A percentile compares a stretch with the other conserved stretches of the same genome.
These are phyloP conservation scores for Colletotrichum cordylinicola DNA, from an alignment of 2,329 filamentous ascomycete genomes.

Conservation along the genomic window DNA sequence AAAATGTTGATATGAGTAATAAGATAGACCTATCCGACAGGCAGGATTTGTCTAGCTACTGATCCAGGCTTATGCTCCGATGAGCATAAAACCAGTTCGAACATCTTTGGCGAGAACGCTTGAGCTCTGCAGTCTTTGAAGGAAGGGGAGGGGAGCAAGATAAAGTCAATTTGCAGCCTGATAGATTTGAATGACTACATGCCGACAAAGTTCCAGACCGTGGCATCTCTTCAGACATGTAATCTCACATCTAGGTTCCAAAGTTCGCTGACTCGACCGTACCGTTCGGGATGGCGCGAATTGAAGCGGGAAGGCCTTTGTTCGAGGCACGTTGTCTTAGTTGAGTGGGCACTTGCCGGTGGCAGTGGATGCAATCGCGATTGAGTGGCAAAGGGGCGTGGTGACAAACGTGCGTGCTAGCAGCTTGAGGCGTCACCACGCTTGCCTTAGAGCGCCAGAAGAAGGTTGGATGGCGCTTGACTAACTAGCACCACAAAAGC, in stretches of 20 bases:
- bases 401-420: neutral
- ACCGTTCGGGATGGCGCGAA: neutral
- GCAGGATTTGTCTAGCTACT: neutral
- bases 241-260: neutral
- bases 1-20: neutral
- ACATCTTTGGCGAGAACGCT: accelerated
- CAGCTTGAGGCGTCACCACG: neutral
- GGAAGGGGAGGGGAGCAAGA: neutral
- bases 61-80: neutral
- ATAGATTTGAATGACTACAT: neutral
- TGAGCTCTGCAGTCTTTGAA: neutral
- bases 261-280: neutral
- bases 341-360: neutral
- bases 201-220: neutral
- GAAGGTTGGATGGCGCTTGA: neutral
- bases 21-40: neutral
- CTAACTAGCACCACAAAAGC: neutral
- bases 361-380: neutral
- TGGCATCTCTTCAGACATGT: too few species aligned
- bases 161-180: neutral
- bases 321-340: neutral
- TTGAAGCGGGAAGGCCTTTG: neutral
- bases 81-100: neutral
- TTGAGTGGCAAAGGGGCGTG: neutral
- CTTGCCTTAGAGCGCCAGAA: neutral